A percentile compares a stretch with the other conserved stretches of the same genome.
These are phyloP conservation scores for Venturia pyrina DNA, from an alignment of 2,329 filamentous ascomycete species.

Conservation along the genomic window DNA sequence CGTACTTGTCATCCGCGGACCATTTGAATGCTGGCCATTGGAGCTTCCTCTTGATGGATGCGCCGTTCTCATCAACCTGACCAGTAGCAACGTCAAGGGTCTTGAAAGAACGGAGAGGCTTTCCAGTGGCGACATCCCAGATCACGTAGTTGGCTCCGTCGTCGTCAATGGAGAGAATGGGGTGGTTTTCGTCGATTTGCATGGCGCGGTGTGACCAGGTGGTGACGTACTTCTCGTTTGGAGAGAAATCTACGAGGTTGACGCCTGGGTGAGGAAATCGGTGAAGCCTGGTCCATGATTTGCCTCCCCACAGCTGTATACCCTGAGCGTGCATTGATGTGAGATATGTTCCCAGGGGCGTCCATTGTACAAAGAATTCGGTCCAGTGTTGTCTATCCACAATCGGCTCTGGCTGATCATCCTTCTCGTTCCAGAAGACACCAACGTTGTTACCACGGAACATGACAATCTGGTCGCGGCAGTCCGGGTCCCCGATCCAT, in stretches of 20 bases:
- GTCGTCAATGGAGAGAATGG: conserved; percentile 65
- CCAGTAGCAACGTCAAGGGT: conserved; percentile 70
- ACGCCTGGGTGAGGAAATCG: conserved; percentile 93
- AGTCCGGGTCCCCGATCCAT: conserved; percentile 81
- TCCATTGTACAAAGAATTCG: conserved; percentile 97
- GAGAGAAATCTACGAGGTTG: conserved; percentile 93
- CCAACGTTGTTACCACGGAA: conserved; percentile 86
- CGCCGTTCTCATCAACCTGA: conserved; percentile 49
- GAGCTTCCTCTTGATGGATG: conserved; percentile 76
- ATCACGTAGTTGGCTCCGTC: conserved; percentile 99
- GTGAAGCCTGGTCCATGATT: conserved; percentile 80
- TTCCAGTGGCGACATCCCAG: conserved; percentile 87
- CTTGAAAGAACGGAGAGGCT: conserved; percentile 85
- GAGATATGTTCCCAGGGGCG: conserved; percentile 84
- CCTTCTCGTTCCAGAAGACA: conserved; percentile 98
- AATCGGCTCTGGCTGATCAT: conserved; percentile 74
- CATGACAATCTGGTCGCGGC: conserved; percentile 92
- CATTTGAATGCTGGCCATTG: conserved; percentile 99
- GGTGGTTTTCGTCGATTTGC: conserved; percentile 80
- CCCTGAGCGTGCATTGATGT: conserved; percentile 93
- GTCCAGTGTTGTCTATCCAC: conserved; percentile 96
- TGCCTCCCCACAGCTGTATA: conserved; percentile 93
- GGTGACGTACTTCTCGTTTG: conserved; percentile 81
- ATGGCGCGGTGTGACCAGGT: conserved; percentile 97
- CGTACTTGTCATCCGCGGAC: conserved; percentile 95